Evolutionary conservation across 2,329 filamentous ascomycete species (phyloP), one percentile per base, ranked within the genome.

Genomic region (Achaetomium macrosporum): DNA sequence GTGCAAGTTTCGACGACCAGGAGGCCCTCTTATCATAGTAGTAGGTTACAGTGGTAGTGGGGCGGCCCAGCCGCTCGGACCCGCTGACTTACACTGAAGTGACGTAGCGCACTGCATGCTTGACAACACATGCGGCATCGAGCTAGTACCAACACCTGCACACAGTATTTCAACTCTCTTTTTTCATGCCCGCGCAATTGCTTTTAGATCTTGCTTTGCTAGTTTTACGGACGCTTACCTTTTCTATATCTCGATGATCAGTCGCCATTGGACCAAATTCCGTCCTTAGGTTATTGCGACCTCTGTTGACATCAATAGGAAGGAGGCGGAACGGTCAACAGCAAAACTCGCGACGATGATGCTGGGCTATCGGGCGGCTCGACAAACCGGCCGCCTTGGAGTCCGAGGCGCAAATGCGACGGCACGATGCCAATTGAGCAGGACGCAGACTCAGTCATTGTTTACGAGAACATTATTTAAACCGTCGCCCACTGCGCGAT

Each of bases 271-370:
- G 25, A 45, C 35, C 41, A 36, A 12, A 20, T 20, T 11, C 9
- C 33, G 13, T 10, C n/a, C n/a, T 16, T 33, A 15, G 20, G 25
- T 43, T 50, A 42, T 53, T 42, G 29, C 42, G 2, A 3, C 37
- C 36, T 37, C 40, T 12, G 30, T 57, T 59, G 57, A 59, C 59
- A 57, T 61, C 59, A 58, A 54, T 19, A 25, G 33, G 20, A 35
- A 13, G 13, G n/a, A 15, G 35, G 13, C 15, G n/a, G 15, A 37
- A 37, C n/a, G 7, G 15, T 25, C n/a, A 20, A 53, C 25, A 45
- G 43, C 30, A 49, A n/a, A 54, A 2, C 15, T 8, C 8, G 9
- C 35, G 35, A 37, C 35, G 35, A 57, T 41, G 19, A 61, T 63
- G 59, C 54, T 61, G 43, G 48, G 57, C 47, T 42, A 47, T 42